Evolutionary conservation across 202 grass and related monocot genomes (phyloP).

Genomic region (Elaeis oleifera): DNA sequence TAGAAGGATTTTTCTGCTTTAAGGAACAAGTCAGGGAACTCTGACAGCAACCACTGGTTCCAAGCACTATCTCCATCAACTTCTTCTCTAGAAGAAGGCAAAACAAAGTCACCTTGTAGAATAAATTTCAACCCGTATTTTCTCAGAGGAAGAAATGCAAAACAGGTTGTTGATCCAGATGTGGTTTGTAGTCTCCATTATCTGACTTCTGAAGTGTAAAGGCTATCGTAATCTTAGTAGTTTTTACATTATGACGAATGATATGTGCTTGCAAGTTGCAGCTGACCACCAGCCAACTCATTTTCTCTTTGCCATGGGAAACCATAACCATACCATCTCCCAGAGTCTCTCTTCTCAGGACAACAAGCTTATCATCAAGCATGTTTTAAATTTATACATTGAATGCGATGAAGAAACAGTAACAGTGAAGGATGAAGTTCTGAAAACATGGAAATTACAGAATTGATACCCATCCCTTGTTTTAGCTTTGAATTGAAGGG

Average conservation of each 20-base stretch:
- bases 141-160: conserved; percentile 27
- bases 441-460: conserved; percentile 21
- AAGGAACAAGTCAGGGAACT: conserved; percentile 27
- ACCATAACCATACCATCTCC: conserved; percentile 27
- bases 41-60: conserved; percentile 28
- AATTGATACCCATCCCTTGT: conserved; percentile 3
- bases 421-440: conserved; percentile 29
- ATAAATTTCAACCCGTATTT: conserved; percentile 29
- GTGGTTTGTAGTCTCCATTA: conserved; percentile 20
- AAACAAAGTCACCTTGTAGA: conserved; percentile 25
- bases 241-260: conserved; percentile 23
- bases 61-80: conserved; percentile 29
- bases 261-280: conserved; percentile 13
- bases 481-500: conserved; percentile 24
- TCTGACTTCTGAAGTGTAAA: conserved; percentile 15
- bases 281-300: conserved; percentile 23
- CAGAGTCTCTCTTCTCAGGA: conserved; percentile 9
- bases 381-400: conserved; percentile 25
- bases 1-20: conserved; percentile 22
- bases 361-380: conserved; percentile 8
- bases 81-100: conserved; percentile 29
- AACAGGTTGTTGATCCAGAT: conserved; percentile 21
- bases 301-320: conserved; percentile 22
- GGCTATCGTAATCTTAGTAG: conserved; percentile 20
- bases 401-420: conserved; percentile 21